Evolutionary conservation across 164 flowering plant genomes (phyloP).

Genomic region (Santalum album): DNA sequence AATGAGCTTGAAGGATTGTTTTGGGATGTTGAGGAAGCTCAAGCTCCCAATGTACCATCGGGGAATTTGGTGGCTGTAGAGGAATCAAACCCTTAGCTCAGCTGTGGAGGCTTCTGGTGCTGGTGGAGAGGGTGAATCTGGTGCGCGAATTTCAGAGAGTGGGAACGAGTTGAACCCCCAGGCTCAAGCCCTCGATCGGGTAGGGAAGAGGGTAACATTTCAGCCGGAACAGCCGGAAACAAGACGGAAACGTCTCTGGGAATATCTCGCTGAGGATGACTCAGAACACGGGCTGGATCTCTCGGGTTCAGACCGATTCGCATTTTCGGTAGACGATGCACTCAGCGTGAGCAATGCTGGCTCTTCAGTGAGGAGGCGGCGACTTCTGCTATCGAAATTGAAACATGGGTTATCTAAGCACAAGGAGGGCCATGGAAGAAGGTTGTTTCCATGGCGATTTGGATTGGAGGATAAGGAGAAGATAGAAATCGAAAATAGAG

Average conservation of each 20-base stretch:
- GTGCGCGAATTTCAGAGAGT: not conserved
- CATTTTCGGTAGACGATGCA: conserved; percentile 83
- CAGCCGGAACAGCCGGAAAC: conserved; percentile 31
- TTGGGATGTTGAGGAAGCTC: conserved; percentile 55
- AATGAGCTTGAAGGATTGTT: conserved; percentile 84
- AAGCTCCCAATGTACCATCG: conserved; percentile 5
- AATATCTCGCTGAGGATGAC: conserved; percentile 74
- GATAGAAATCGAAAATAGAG: conserved; percentile 33
- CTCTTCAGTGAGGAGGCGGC: conserved; percentile 51
- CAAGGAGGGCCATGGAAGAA: conserved; percentile 48
- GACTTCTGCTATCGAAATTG: conserved; percentile 63
- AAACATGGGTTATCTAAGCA: conserved; percentile 60
- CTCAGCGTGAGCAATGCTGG: conserved; percentile 56
- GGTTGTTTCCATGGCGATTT: conserved; percentile 66
- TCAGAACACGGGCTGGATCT: conserved; percentile 84
- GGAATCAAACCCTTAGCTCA: conserved; percentile 4
- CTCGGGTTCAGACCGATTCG: conserved; percentile 88
- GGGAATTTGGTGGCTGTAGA: conserved; percentile 11
- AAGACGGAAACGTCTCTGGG: conserved; percentile 69
- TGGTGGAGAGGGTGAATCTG: conserved; percentile 11
- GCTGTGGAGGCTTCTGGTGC: not conserved
- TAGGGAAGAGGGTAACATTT: conserved; percentile 64
- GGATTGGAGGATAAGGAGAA: conserved; percentile 63
- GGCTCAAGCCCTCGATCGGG: conserved; percentile 5
- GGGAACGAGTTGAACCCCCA: conserved; percentile 7